Base-by-base conservation (phyloP, 148 eudicot genomes). In the Polygonum aviculare region DNA sequence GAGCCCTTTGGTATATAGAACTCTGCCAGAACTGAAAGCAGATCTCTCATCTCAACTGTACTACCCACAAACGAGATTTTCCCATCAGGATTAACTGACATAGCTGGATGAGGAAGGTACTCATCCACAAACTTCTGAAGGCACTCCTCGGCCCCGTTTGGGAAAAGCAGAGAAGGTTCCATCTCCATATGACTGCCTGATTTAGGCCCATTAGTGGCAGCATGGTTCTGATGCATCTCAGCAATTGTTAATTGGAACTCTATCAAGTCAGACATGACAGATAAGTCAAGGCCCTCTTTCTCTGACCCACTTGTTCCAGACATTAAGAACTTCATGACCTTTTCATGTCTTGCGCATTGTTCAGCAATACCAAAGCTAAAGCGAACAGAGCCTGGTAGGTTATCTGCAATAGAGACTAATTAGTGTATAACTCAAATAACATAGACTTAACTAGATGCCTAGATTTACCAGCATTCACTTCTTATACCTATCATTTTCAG, bases 291-390 rank as follows among this genome's bases (percentile, higher is more conserved):
- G 69, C 71, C 85, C 48, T 78, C 78, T 73, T 79, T 80, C 74
- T 80, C 81, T 35, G 78, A 75, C 71, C 81, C 87, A 60, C 79
- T 82, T 74, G 84, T 81, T 76, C 80, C 78, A n/a, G 92, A 85
- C 77, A 72, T 74, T 21, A 91, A 84, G 67, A 85, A 85, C 76
- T 80, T 81, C 77, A 87, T 51, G 65, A 87, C 77, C 78, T 84
- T 76, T 55, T 85, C 84, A 31, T 79, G 85, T 79, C 79, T 82
- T n/a, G 72, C 48, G 75, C 81, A 86, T 70, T 73, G 84, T 41
- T 87, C 87, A 14, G 85, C 87, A 59, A 85, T 83, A 72, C 93
- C 88, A 75, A 51, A 75, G 86, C 88, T 79, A 54, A 87, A 78
- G 60, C 77, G 80, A 18, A 82, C 54, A 15, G 84, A 83, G 76